These are phyloP conservation scores for Flaveria ramosissima DNA, from an alignment of 129 eudicot genomes.

Conservation along the genomic window DNA sequence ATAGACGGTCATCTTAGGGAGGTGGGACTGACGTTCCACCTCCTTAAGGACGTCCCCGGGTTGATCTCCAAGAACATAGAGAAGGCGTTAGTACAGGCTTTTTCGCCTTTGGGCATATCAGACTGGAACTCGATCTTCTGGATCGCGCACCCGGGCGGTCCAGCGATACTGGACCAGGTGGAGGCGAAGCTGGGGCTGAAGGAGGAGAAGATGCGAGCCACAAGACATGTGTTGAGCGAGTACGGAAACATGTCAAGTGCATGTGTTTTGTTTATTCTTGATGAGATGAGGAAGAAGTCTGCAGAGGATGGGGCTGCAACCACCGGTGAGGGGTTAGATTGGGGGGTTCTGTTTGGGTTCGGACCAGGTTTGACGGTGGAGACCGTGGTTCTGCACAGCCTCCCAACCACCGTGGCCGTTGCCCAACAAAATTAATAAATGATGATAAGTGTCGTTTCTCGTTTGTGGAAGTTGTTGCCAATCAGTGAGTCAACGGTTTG, in stretches of 20 bases:
- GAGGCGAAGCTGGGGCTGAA: conserved; percentile 49
- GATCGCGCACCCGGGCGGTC: conserved; percentile 49
- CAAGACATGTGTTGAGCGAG: conserved; percentile 54
- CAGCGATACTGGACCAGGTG: conserved; percentile 60
- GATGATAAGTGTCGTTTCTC: neutral
- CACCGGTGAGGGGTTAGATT: conserved; percentile 57
- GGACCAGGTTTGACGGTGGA: conserved; percentile 68
- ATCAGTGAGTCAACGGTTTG: neutral
- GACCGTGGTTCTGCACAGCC: conserved; percentile 58
- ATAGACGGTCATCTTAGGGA: conserved; percentile 42
- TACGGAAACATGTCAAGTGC: conserved; percentile 70
- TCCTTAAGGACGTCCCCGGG: conserved; percentile 52
- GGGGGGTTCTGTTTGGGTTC: conserved; percentile 65
- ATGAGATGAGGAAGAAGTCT: conserved; percentile 65
- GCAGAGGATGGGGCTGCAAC: conserved; percentile 42
- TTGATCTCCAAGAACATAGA: conserved; percentile 58
- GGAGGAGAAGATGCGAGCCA: conserved; percentile 51
- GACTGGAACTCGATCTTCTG: conserved; percentile 75
- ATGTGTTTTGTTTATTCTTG: conserved; percentile 52
- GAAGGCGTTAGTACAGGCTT: conserved; percentile 45
- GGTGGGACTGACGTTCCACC: conserved; percentile 42
- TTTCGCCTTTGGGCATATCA: conserved; percentile 46
- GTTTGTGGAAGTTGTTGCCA: neutral
- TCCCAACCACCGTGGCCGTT: conserved; percentile 32
- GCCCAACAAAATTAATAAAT: neutral